Conservation (phyloP, 495 filamentous ascomycete species). For the Podospora bellae-mahoneyi region DNA sequence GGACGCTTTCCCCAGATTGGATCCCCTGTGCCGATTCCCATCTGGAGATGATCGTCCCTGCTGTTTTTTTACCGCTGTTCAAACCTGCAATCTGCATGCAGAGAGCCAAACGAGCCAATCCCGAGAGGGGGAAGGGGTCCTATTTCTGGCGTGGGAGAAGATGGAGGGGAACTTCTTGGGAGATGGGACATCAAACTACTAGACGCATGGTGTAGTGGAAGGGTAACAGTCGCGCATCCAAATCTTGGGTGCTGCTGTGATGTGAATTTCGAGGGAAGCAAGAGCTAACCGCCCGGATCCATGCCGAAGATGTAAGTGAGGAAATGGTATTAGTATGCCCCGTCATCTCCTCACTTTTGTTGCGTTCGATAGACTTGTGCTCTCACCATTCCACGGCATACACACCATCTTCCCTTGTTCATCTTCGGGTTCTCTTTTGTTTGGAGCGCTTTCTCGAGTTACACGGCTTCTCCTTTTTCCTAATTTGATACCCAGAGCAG, state of each 20-base stretch:
- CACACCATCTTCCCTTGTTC: background rate
- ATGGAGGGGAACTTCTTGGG: background rate
- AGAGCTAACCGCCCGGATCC: background rate
- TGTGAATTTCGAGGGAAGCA: background rate
- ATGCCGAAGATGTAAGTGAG: background rate
- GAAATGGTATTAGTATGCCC: background rate
- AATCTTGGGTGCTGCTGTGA: background rate
- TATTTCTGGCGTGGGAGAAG: background rate
- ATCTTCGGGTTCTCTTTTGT: background rate
- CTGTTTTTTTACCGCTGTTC: background rate
- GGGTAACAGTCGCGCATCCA: background rate
- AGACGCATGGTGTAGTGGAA: background rate
- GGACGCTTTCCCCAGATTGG: background rate
- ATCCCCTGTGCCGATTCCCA: background rate
- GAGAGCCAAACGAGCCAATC: background rate
- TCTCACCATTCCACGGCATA: background rate
- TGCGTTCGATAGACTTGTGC: background rate
- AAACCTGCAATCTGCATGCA: background rate
- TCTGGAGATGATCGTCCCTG: background rate
- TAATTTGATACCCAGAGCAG: background rate
- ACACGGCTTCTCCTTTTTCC: background rate
- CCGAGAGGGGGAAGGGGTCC: background rate
- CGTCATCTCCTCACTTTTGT: background rate
- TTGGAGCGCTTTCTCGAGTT: background rate
- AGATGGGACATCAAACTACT: too few relatives aligned